Evolutionary conservation across 225 moss, liverwort and hornwort species (phyloP).

Genomic region (Takakia lepidozioides): DNA sequence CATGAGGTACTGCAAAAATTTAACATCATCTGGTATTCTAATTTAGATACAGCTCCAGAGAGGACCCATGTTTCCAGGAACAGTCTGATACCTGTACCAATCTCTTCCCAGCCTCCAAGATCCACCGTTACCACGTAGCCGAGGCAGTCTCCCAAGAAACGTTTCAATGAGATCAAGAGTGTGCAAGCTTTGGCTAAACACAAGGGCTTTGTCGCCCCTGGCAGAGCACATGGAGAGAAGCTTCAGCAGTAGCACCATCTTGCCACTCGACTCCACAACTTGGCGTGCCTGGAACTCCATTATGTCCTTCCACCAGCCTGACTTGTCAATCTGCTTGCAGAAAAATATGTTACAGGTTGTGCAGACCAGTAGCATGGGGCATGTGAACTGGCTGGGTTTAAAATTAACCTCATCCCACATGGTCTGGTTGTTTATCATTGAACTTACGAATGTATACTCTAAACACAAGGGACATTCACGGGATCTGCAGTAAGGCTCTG

Average conservation of each 20-base stretch:
- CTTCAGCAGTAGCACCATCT: constrained; percentile 81
- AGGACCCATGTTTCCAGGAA: too few species aligned
- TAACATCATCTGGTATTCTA: too few species aligned
- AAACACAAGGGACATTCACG: too few species aligned
- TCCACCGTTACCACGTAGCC: constrained; percentile 31
- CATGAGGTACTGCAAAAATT: too few species aligned
- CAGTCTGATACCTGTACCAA: constrained; percentile 99
- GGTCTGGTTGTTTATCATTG: too few species aligned
- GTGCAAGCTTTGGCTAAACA: constrained; percentile 93
- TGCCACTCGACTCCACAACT: constrained; percentile 63
- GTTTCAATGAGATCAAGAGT: constrained; percentile 81
- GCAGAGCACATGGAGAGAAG: constrained; percentile 57
- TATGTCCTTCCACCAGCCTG: constrained; percentile 86
- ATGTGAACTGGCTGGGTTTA: too few species aligned
- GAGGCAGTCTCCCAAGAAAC: constrained; percentile 43
- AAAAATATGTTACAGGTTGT: too few species aligned
- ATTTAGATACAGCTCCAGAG: too few species aligned
- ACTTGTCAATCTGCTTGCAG: constrained; percentile 47
- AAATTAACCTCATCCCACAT: too few species aligned
- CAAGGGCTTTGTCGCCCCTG: constrained; percentile 72
- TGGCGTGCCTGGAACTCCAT: constrained; percentile 54
- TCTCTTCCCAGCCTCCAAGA: constrained; percentile 65
- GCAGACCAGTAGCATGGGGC: too few species aligned
- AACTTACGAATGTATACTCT: too few species aligned
- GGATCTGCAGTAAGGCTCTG: too few species aligned